Percentiles rank a stretch among this genome's conserved stretches.
These are phyloP conservation scores for Pelargonium myrrhifolium DNA, from an alignment of 441 rosid genomes.

Conservation along the genomic window DNA sequence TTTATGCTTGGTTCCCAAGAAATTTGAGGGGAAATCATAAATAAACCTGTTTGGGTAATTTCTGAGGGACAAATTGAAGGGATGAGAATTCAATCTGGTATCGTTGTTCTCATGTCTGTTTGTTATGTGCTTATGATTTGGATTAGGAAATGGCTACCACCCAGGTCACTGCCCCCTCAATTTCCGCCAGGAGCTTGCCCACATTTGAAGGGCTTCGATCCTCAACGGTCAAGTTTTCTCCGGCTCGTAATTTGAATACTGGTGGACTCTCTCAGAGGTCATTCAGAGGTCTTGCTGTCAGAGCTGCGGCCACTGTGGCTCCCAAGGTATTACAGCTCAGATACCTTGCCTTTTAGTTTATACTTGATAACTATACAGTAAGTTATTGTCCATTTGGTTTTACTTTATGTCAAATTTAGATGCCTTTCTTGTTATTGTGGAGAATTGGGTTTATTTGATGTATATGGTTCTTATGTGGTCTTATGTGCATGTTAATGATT, in stretches of 20 bases:
- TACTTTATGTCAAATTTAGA: background rate
- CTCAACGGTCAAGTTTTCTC: slow-evolving; percentile 46
- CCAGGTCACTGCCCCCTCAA: slow-evolving; percentile 59
- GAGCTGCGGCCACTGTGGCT: slow-evolving; percentile 77
- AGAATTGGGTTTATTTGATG: background rate
- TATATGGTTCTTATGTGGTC: background rate
- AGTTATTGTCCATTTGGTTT: background rate
- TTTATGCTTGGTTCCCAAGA: slow-evolving; percentile 1
- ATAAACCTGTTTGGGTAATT: background rate
- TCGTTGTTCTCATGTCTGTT: background rate
- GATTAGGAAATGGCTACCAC: slow-evolving; percentile 56
- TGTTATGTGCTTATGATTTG: slow-evolving; percentile 5
- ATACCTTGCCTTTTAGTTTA: background rate
- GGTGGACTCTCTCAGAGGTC: slow-evolving; percentile 32
- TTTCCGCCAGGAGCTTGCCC: slow-evolving; percentile 48
- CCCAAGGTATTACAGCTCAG: slow-evolving; percentile 51
- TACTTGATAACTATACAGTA: background rate
- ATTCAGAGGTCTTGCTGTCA: slow-evolving; percentile 50
- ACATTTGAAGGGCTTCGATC: slow-evolving; percentile 63
- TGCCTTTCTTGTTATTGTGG: background rate
- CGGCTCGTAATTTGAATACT: slow-evolving; percentile 35
- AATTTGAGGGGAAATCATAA: background rate
- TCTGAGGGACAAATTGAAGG: no score
- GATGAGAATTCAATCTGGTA: background rate
- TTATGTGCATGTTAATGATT: background rate